Conservation (phyloP, 371 early-diverging fungal species). For the Lichtheimia hyalospora region DNA sequence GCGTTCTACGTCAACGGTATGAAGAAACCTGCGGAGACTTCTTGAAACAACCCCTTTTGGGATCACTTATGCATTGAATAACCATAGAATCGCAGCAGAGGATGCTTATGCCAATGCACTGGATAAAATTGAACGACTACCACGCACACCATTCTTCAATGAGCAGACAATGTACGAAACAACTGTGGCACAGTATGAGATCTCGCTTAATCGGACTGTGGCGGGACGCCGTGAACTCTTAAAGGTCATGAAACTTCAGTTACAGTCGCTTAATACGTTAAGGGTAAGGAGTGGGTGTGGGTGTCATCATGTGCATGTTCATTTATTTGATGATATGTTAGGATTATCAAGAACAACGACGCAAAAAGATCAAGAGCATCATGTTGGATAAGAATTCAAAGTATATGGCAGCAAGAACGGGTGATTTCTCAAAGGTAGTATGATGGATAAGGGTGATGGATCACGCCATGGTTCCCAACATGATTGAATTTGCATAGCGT, state of each 20-base stretch:
- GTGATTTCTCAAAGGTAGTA: slow-evolving; percentile 3
- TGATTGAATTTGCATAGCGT: background rate
- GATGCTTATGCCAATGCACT: slow-evolving; percentile 9
- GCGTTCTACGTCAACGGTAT: slow-evolving; percentile 13
- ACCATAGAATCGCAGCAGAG: slow-evolving; percentile 11
- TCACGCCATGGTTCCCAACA: too few species aligned
- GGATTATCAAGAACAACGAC: slow-evolving; percentile 15
- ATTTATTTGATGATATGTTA: background rate
- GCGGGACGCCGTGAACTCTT: slow-evolving; percentile 11
- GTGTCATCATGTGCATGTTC: too few species aligned
- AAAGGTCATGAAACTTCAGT: slow-evolving; percentile 10
- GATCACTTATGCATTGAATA: too few species aligned
- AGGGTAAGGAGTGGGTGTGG: slow-evolving; percentile 1
- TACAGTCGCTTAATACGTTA: slow-evolving; percentile 10
- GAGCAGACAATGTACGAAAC: slow-evolving; percentile 8
- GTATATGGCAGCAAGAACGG: slow-evolving; percentile 8
- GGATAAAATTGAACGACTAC: slow-evolving; percentile 4
- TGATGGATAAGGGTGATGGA: too few species aligned
- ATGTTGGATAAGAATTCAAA: slow-evolving; percentile 5
- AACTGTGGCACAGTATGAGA: slow-evolving; percentile 8
- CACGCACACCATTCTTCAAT: slow-evolving; percentile 8
- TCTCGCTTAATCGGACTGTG: slow-evolving; percentile 2
- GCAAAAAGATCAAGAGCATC: slow-evolving; percentile 12
- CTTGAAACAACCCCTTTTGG: too few species aligned
- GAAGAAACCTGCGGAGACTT: too few species aligned